Base-by-base conservation (phyloP, 768 basidiomycete genomes). In the Hericium alpestre region DNA sequence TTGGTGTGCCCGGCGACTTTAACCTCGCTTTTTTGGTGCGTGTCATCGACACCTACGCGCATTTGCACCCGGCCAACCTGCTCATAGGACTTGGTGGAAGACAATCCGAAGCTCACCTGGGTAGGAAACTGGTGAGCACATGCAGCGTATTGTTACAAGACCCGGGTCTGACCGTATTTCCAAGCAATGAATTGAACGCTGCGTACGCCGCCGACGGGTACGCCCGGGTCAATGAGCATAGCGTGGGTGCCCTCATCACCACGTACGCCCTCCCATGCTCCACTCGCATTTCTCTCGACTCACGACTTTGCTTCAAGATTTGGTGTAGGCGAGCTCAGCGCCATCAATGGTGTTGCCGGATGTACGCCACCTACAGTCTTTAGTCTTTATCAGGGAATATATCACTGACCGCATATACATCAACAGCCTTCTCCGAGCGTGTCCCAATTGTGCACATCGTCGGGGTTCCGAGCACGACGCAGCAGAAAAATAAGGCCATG, bases 191-290 rank as follows among this genome's bases (percentile, higher is more conserved):
- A 66, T 75, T 93, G 50, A 90, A 93, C 61, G 87, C 90, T 0
- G 78, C 90, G 0, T 96, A 96, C 69, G 93, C 93, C 15, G 90
- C 90, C 0, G 93, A 94, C 65, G 93, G 93, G 11, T 95, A 95
- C 69, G 90, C 93, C 18, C 80, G 94, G 57, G 83, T 93, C 54
- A 94, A 92, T 62, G 81, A 84, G 52, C 72, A 76, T 50, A 76
- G 80, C 62, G 71, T 91, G 51, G 89, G 88, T 52, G 89, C 83
- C 8, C 70, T 93, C 4, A 70, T 79, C 37, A 95, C 93, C 11
- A 96, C 87, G 85, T 86, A 63, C n/a, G 74, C 65, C 0, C 25
- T 25, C 25, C 25, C 25, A 25, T 25, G 25, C 25, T 25, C 25
- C 7, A 13, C 37, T 38, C 46, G n/a, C 15, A 47, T 54, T 20